Evolutionary conservation across 495 filamentous ascomycete species (phyloP), one percentile per base, ranked within the genome.

Genomic region (Lasiosphaeria hispida): DNA sequence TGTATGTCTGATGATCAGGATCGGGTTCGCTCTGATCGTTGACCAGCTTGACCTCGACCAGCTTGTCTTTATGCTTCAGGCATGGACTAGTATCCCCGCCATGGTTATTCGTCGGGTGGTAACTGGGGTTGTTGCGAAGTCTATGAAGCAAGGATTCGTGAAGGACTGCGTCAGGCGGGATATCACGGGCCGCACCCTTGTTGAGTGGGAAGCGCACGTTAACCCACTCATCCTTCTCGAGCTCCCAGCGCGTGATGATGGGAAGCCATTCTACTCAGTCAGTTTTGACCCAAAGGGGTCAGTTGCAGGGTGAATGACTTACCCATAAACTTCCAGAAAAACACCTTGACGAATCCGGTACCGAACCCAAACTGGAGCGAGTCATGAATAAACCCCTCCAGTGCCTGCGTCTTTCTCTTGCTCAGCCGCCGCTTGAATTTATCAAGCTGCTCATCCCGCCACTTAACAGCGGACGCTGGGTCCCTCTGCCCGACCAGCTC

Each of bases 251-350:
- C 8, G 57, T 60, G 9, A 55, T 60, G 19, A 50, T 41, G 6
- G 57, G 57, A 18, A 60, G 41, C 48, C 49, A 55, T 42, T 60
- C 57, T 54, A 37, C 10, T 42, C 3, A 9, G 34, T 45, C 41
- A 45, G 40, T 15, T n/a, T 15, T 6, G 11, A 4, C 33, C 7
- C 17, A 9, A 13, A 36, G n/a, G 38, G 5, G 10, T 14, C 10
- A 17, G 15, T 18, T 15, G 19, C 10, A 15, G 23, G 33, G 18
- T n/a, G n/a, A 15, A 45, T 13, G 2, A 49, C 55, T 50, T 48
- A 59, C 57, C 57, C 14, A 59, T 13, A 8, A 60, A 54, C 50
- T 55, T 60, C 57, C 57, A 60, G 10, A 60, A 38, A 17, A 60
- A 44, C 2, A 60, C 57, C 17, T 34, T 60, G 14, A 41, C 48